Evolutionary conservation across 768 basidiomycete species (phyloP).

Genomic region (Kwoniella botswanensis): DNA sequence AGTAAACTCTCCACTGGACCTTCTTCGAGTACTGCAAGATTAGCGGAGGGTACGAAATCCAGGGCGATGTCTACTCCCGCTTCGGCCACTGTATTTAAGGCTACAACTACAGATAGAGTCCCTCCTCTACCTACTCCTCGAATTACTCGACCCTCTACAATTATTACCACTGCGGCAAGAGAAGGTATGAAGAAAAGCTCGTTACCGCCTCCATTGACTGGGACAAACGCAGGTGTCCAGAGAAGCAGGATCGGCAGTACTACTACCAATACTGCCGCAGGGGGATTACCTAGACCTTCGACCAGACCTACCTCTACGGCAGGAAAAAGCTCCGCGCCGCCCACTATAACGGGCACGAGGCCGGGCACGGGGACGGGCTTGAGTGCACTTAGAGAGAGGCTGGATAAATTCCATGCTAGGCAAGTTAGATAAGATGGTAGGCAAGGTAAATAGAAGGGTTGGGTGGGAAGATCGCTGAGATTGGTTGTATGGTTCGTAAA

Average conservation of each 20-base stretch:
- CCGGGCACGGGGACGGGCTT: constrained; percentile 17
- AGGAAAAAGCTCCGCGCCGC: constrained; percentile 9
- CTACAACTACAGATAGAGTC: not conserved
- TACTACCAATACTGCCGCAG: not conserved
- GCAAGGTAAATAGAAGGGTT: too few species aligned
- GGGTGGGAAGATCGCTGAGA: not conserved
- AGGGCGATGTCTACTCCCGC: constrained; percentile 33
- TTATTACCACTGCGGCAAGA: not conserved
- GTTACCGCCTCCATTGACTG: not conserved
- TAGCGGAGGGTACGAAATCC: not conserved
- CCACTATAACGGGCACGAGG: constrained; percentile 4
- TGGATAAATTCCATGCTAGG: constrained; percentile 43
- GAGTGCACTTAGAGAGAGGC: constrained; percentile 36
- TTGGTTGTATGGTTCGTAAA: not conserved
- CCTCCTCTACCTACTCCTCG: constrained; percentile 8
- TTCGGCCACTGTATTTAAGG: not conserved
- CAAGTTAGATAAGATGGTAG: constrained; percentile 19
- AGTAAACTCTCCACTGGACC: constrained; percentile 14
- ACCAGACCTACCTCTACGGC: not conserved
- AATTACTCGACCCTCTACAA: not conserved
- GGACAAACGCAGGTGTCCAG: not conserved
- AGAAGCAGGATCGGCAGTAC: constrained; percentile 13
- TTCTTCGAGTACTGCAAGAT: not conserved
- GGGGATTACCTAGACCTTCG: constrained; percentile 16
- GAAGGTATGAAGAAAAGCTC: constrained; percentile 4